Conservation (phyloP, 352 stramenopile species). For the Phytophthora sp. region DNA sequence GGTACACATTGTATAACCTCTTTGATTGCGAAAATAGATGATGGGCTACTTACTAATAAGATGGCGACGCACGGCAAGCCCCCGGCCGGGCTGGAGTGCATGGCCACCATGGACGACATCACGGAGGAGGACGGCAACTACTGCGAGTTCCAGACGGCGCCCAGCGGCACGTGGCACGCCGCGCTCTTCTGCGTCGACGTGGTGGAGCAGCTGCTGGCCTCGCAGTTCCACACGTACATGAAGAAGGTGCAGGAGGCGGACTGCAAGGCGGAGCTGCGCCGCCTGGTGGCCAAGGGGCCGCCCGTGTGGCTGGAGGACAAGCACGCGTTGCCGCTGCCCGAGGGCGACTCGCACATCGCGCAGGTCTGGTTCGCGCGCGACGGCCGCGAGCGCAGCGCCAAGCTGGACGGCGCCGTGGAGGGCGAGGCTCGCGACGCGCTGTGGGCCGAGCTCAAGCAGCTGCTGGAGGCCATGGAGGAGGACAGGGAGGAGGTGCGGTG, state of each 20-base stretch:
- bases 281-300: slow-evolving; percentile 90
- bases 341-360: slow-evolving; percentile 91
- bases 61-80: slow-evolving; percentile 79
- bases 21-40: too few relatives aligned
- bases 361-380: slow-evolving; percentile 92
- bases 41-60: too few relatives aligned
- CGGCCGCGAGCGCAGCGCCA: slow-evolving; percentile 82
- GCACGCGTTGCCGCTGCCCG: slow-evolving; percentile 85
- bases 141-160: slow-evolving; percentile 93
- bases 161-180: slow-evolving; percentile 90
- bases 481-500: slow-evolving; percentile 79
- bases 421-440: slow-evolving; percentile 81
- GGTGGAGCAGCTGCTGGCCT: slow-evolving; percentile 83
- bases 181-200: slow-evolving; percentile 77
- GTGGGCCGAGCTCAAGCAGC: slow-evolving; percentile 71
- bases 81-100: slow-evolving; percentile 88
- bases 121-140: slow-evolving; percentile 89
- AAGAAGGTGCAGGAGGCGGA: slow-evolving; percentile 93
- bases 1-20: too few relatives aligned
- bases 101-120: slow-evolving; percentile 96
- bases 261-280: slow-evolving; percentile 94
- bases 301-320: slow-evolving; percentile 94
- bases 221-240: slow-evolving; percentile 94
- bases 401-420: slow-evolving; percentile 89
- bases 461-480: slow-evolving; percentile 82